Evolutionary conservation across 1,139 yeast species (phyloP), one percentile per base, ranked within the genome.

Genomic region (Hyphopichia burtonii): DNA sequence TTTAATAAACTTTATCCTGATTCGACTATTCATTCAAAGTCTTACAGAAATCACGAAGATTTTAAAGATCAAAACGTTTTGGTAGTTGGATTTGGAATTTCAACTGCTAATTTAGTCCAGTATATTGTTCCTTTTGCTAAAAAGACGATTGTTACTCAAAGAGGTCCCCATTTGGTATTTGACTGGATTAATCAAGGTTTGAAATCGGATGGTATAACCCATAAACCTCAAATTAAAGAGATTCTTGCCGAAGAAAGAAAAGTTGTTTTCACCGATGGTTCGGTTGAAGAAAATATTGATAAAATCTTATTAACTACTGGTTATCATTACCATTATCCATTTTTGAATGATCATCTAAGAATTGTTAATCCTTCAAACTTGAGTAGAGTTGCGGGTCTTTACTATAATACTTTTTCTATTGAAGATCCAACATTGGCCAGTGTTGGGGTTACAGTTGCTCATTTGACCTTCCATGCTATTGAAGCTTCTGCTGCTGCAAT

Each of bases 11-110:
- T 61, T 25, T 67, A 61, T 46, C 83, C 86, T 1, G 71, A 67
- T 3, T 57, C 71, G 7, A 64, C 84, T 2, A 55, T 68, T 17
- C 94, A 86, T 59, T 72, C 90, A 15, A 82, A 80, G 53, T 63
- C 74, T 25, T 87, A 76, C 59, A 70, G 83, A 45, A 67, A 66
- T 14, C 76, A 83, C 3, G 70, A 72, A 4, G 70, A 65, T 30
- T 82, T 65, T 48, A 55, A 55, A 25, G 66, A 63, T 41, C 65
- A 76, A 50, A 67, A 67, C 17, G 74, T 76, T 3, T 54, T 78
- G 41, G 61, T 78, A 31, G 66, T 78, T 36, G 83, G 83, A 2
- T 77, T 80, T 0, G 68, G 78, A 31, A 63, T 78, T 33, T 69
- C 78, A 49, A 73, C 81, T 3, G 64, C 74, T 27, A 81, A 78